These are phyloP conservation scores for Barnettozyma vustinii DNA, from an alignment of 805 yeast genomes.

Conservation along the genomic window DNA sequence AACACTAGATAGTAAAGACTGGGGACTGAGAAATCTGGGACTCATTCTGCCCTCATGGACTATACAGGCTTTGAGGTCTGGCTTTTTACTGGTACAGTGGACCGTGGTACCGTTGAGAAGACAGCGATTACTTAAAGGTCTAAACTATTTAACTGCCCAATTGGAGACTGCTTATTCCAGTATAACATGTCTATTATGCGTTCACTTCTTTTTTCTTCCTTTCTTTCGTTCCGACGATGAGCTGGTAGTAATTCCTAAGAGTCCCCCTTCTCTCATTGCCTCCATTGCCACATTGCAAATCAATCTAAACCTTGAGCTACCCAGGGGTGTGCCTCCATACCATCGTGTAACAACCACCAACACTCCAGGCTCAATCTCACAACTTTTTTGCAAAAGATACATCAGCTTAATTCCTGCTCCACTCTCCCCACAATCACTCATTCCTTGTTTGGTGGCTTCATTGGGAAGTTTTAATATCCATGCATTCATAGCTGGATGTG, in stretches of 20 bases:
- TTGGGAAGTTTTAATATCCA: conserved; percentile 48
- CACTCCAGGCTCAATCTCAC: conserved; percentile 40
- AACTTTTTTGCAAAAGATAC: conserved; percentile 41
- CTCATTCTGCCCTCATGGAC: no score
- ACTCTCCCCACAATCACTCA: conserved; percentile 64
- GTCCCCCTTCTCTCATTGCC: conserved; percentile 25
- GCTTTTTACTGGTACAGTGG: no score
- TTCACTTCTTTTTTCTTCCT: not conserved
- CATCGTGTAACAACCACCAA: conserved; percentile 70
- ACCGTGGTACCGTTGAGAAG: no score
- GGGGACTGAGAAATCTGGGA: no score
- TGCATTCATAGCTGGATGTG: conserved; percentile 72
- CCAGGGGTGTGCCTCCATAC: conserved; percentile 78
- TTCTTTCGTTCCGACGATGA: not conserved
- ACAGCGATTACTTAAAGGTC: no score
- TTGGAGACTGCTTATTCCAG: no score
- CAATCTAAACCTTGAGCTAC: conserved; percentile 64
- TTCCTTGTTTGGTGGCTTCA: conserved; percentile 44
- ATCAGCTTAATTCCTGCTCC: conserved; percentile 65
- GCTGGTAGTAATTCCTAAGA: not conserved
- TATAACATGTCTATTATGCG: not conserved
- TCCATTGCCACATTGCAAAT: conserved; percentile 54
- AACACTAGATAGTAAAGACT: no score
- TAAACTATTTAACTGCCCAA: no score
- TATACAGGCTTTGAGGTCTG: no score